Evolutionary conservation across 768 basidiomycete species (phyloP).

Genomic region (Lactarius pseudohatsudake): DNA sequence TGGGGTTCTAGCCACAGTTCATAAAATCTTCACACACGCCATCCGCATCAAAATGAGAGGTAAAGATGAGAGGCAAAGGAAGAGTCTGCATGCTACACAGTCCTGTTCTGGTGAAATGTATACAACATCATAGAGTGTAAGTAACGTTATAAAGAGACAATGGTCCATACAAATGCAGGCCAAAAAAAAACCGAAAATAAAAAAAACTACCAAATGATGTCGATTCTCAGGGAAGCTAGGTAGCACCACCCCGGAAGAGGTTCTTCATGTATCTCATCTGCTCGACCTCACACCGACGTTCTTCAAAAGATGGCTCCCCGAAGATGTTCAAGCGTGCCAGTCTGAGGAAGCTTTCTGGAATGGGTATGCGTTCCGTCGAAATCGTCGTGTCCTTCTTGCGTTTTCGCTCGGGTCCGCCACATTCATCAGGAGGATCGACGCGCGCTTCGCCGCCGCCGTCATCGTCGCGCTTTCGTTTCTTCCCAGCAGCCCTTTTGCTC

Average conservation of each 20-base stretch:
- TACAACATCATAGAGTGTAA: neutral
- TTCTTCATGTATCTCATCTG: conserved; percentile 8
- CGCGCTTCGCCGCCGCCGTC: neutral
- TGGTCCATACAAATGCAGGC: conserved; percentile 13
- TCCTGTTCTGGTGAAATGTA: too few species aligned
- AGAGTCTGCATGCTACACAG: too few species aligned
- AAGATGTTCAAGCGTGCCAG: neutral
- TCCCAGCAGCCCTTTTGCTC: conserved; percentile 19
- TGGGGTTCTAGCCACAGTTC: too few species aligned
- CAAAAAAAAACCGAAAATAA: neutral
- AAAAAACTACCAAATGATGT: neutral
- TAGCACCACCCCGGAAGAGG: neutral
- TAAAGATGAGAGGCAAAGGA: too few species aligned
- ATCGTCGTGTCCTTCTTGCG: conserved; percentile 13
- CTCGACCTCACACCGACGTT: neutral
- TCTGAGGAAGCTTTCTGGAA: neutral
- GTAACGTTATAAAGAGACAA: neutral
- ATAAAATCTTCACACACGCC: too few species aligned
- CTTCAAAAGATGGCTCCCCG: neutral
- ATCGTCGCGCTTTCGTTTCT: conserved; percentile 18
- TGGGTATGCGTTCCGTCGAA: neutral
- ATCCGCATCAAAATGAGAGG: too few species aligned
- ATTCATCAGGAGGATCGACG: neutral
- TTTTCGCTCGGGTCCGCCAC: conserved; percentile 6
- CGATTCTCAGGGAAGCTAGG: neutral